These are phyloP conservation scores for Oryza meridionalis DNA, from an alignment of 176 grass and related monocot genomes.

Conservation along the genomic window DNA sequence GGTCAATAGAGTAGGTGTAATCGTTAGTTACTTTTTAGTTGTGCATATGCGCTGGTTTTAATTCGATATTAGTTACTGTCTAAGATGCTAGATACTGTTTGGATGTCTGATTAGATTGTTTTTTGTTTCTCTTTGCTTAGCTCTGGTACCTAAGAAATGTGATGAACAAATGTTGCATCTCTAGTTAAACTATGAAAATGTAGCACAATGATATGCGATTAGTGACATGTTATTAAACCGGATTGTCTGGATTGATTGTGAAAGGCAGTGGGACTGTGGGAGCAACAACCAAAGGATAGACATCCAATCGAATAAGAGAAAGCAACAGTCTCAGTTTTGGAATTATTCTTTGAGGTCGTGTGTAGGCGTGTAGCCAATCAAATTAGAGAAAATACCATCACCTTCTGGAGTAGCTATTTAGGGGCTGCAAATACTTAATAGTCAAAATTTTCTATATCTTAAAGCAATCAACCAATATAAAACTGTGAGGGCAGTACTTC, in stretches of 20 bases:
- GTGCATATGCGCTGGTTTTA: constrained; percentile 5
- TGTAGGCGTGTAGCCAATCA: neutral
- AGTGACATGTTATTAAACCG: constrained; percentile 1
- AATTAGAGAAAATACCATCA: neutral
- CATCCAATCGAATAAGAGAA: constrained; percentile 15
- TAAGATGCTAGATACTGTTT: constrained; percentile 11
- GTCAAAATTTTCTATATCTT: constrained; percentile 3
- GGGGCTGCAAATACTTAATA: neutral
- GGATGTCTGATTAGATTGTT: constrained; percentile 1
- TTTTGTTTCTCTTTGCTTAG: constrained; percentile 15
- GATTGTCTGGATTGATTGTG: constrained; percentile 18
- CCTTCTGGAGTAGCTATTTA: neutral
- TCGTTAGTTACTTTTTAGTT: neutral
- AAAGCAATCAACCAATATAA: neutral
- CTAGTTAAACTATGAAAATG: neutral
- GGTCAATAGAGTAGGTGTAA: neutral
- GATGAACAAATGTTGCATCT: neutral
- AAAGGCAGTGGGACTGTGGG: constrained; percentile 28
- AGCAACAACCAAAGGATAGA: constrained; percentile 2
- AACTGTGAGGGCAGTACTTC: neutral
- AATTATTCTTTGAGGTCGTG: neutral
- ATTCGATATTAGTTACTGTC: constrained; percentile 12
- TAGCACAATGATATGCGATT: neutral
- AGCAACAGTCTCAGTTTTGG: neutral
- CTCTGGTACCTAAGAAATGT: neutral